A percentile compares a stretch with the other conserved stretches of the same genome.
These are phyloP conservation scores for Nicotiana sylvestris DNA, from an alignment of 257 asterid genomes.

Conservation along the genomic window DNA sequence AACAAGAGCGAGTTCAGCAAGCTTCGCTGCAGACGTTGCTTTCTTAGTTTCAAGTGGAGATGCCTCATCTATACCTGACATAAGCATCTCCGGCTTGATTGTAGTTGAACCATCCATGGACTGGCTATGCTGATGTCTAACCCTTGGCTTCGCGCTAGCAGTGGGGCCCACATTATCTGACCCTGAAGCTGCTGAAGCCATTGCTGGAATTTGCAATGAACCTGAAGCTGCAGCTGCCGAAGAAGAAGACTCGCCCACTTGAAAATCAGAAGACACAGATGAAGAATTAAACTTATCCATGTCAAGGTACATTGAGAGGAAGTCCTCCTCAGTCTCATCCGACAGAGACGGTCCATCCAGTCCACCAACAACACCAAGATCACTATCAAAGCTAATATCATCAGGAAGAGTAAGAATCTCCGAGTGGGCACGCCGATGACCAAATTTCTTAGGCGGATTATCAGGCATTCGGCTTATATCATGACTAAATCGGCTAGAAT, in stretches of 20 bases:
- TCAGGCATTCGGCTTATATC: conserved; percentile 91
- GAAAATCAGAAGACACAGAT: conserved; percentile 62
- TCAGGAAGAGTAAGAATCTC: conserved; percentile 94
- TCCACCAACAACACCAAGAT: conserved; percentile 91
- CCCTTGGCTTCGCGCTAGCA: conserved; percentile 58
- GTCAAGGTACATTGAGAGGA: conserved; percentile 73
- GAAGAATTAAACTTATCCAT: conserved; percentile 82
- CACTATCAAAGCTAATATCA: conserved; percentile 87
- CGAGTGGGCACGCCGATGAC: conserved; percentile 92
- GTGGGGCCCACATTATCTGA: conserved; percentile 30
- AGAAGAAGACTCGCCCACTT: conserved; percentile 64
- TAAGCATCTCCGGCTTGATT: conserved; percentile 81
- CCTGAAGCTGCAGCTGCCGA: conserved; percentile 40
- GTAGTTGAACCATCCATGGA: conserved; percentile 96
- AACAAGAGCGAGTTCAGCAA: conserved; percentile 89
- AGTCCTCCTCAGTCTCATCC: conserved; percentile 82
- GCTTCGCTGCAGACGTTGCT: conserved; percentile 92
- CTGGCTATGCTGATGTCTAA: conserved; percentile 95
- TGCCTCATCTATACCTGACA: conserved; percentile 72
- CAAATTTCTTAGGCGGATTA: conserved; percentile 74
- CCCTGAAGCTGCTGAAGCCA: conserved; percentile 23
- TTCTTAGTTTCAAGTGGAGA: conserved; percentile 73
- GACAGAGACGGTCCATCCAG: conserved; percentile 85
- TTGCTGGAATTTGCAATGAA: conserved; percentile 34
- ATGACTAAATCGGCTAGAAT: conserved; percentile 62